Evolutionary conservation across 129 eudicot genomes (phyloP).

Genomic region (Pseudognaphalium luteoalbum): DNA sequence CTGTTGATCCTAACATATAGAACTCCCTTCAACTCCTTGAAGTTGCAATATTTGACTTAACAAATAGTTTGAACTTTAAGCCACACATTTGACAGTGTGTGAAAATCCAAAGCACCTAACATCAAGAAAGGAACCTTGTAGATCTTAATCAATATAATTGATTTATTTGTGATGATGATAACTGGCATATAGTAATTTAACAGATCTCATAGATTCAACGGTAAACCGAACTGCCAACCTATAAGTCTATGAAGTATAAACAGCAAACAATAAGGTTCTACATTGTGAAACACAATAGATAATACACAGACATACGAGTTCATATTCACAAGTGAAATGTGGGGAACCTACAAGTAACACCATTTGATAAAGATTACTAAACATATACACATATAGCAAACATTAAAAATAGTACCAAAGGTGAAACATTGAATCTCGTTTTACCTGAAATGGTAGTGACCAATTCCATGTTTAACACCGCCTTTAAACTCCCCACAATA

Average conservation of each 20-base stretch:
- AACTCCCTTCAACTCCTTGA: not conserved
- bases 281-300: not conserved
- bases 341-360: not conserved
- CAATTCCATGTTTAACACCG: conserved; percentile 6
- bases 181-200: not conserved
- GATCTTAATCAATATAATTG: not conserved
- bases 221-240: not conserved
- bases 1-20: not conserved
- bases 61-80: not conserved
- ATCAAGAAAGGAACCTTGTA: not conserved
- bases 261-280: not conserved
- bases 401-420: not conserved
- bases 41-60: not conserved
- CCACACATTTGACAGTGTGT: not conserved
- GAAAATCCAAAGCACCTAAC: not conserved
- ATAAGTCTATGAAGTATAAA: not conserved
- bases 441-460: conserved; percentile 11
- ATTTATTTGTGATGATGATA: not conserved
- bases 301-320: no score
- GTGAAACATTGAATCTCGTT: not conserved
- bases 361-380: no score
- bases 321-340: not conserved
- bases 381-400: not conserved
- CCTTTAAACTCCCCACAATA: conserved; percentile 13
- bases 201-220: not conserved